Evolutionary conservation across 2,329 filamentous ascomycete species (phyloP), one percentile per base, ranked within the genome.

Genomic region (Monilinia fructigena): DNA sequence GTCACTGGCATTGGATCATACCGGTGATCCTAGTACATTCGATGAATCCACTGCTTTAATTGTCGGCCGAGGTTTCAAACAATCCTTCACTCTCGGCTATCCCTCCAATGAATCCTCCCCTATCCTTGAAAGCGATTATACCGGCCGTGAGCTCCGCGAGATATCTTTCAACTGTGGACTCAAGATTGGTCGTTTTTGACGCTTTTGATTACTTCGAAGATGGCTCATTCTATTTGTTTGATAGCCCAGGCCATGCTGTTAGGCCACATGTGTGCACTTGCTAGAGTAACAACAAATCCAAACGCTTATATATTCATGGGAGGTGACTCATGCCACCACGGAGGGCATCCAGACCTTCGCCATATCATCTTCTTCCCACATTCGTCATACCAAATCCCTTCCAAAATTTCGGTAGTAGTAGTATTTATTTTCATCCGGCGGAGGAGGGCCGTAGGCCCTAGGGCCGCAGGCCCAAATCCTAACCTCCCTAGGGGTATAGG

Each of bases 151-250:
- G 35, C 70, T 81, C 1, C 69, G 65, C 26, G 73, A 76, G 52
- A 72, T 80, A 47, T 67, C 74, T n/a, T 75, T 77, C 52, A 71
- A 75, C 53, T 68, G 73, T n/a, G 73, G 70, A 6, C 66, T 80
- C 3, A 77, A 79, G 67, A 80, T 83, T 26, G 82, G 80, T 1
- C 72, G 77, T 11, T 83, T 83, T 83, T 71, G 40, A 76, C 42
- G 82, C 82, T 2, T 74, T 77, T 45, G 84, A 86, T 72, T 86
- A 80, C 71, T 86, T 85, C 65, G 80, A 80, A 3, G 84, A 87
- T 70, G 84, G 83, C 0, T 80, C 77, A 26, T 84, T 87, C 69
- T 86, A 85, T 71, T 76, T 86, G 1, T 70, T 82, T 0, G 78
- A 82, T 66, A 76, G 71, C 3, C 79, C 79, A 0, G 78, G 79